phyloP scores from a whole-genome alignment of 169 alveolate species.

The Plasmodium vivax region DNA sequence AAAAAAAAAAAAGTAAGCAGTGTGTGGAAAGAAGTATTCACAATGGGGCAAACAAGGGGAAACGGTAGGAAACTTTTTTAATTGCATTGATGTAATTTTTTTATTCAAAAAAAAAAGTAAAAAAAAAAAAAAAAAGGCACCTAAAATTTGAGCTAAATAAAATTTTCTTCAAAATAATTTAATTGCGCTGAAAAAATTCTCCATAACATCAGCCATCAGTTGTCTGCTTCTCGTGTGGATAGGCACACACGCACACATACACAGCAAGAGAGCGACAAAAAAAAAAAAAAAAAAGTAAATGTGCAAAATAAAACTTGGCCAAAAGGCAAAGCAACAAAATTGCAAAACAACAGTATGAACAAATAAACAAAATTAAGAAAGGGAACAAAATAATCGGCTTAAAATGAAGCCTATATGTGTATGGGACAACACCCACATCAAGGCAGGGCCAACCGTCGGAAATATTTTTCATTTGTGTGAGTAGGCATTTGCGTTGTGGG shows the following conservation, averaged over 20 bases:
- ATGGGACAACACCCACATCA: background rate
- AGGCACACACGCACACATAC: background rate
- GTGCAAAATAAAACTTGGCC: background rate
- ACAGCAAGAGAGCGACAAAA: background rate
- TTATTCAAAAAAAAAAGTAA: background rate
- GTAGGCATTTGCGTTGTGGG: background rate
- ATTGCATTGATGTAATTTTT: background rate
- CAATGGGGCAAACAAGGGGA: background rate
- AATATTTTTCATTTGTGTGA: background rate
- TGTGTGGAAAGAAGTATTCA: background rate
- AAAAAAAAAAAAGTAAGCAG: background rate
- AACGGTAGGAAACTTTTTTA: background rate
- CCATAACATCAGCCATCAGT: background rate
- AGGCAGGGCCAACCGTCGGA: background rate
- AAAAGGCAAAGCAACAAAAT: background rate
- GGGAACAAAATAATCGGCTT: background rate
- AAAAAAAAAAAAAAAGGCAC: background rate
- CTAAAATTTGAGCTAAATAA: background rate
- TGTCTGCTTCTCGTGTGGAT: slow-evolving; percentile 2
- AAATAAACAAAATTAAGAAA: slow-evolving; percentile 12
- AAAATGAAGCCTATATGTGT: background rate
- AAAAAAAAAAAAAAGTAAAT: background rate
- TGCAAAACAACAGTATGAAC: background rate
- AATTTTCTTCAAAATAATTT: slow-evolving; percentile 10
- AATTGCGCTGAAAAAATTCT: slow-evolving; percentile 10